Evolutionary conservation across 768 basidiomycete genomes (phyloP), one percentile per base, ranked within the genome.

Genomic region (Naganishia vaughanmartiniae): DNA sequence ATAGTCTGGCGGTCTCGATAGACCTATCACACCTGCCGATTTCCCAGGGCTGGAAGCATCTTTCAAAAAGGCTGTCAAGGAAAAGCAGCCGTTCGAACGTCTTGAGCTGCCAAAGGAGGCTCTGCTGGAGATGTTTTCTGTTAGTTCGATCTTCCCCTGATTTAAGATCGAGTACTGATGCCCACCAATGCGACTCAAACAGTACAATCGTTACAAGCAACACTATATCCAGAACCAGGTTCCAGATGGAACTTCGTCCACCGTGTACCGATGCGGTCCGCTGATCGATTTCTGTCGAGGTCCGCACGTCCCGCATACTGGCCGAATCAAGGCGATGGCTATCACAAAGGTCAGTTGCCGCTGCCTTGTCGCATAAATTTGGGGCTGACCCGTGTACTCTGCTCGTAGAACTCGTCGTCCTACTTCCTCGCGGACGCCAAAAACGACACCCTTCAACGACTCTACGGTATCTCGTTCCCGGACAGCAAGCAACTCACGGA

Each of bases 151-250:
- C 0, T 54, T 71, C 70, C 15, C 28, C 54, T 15, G 21, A 42
- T 42, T 2, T 15, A 66, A 65, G 33, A 54, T 17, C 28, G 36
- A 30, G 39, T 12, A 6, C 26, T 67, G 56, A 60, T 6, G 31
- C 1, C 5, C 7, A 53, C 15, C 26, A 31, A 21, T 15, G 17
- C 4, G 6, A 26, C 6, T 12, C 36, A 19, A 42, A 36, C 77
- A 99, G 94, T 99, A 98, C 83, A 99, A 98, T 85, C 93, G 92
- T 81, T 99, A 95, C 84, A 99, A 99, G 84, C 87, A 89, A 75
- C 90, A 97, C 81, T 87, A 98, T 78, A 97, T 99, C 77, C 87
- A 96, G 80, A 87, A 88, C 75, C 97, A 98, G 84, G 89, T 99
- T 69, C 91, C 92, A 12, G 95, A 99, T 81, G 95, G 94, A 73